These are phyloP conservation scores for Xylaria acuta DNA, from an alignment of 495 filamentous ascomycete species.

Conservation along the genomic window DNA sequence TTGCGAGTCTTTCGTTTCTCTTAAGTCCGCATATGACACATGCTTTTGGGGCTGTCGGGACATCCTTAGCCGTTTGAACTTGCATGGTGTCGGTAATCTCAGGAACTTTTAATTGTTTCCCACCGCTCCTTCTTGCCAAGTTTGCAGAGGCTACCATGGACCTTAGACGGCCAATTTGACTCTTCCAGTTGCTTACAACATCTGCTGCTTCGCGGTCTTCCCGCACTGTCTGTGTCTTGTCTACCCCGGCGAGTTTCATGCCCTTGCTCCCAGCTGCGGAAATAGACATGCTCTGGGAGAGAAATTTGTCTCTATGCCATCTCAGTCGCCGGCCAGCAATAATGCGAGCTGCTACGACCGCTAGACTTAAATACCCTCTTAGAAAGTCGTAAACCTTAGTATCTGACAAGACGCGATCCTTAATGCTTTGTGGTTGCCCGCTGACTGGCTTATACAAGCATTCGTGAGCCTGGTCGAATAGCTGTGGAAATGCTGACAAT, in stretches of 20 bases:
- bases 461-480: conserved; percentile 63
- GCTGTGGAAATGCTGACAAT: conserved; percentile 72
- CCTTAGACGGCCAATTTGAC: conserved; percentile 66
- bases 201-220: conserved; percentile 90
- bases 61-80: conserved; percentile 68
- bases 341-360: conserved; percentile 75
- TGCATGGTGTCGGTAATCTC: conserved; percentile 68
- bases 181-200: conserved; percentile 74
- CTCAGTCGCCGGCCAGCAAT: conserved; percentile 85
- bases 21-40: conserved; percentile 90
- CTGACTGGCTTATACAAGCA: conserved; percentile 63
- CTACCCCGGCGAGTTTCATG: conserved; percentile 88
- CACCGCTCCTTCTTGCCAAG: conserved; percentile 38
- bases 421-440: conserved; percentile 55
- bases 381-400: conserved; percentile 61
- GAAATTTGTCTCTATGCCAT: conserved; percentile 85
- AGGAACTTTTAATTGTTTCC: conserved; percentile 60
- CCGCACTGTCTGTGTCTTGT: conserved; percentile 76
- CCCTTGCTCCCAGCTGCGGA: conserved; percentile 74
- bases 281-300: conserved; percentile 90
- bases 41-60: conserved; percentile 71
- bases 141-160: conserved; percentile 63
- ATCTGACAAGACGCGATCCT: conserved; percentile 64
- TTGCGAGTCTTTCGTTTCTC: conserved; percentile 78
- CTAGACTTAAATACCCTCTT: conserved; percentile 59